Conservation (phyloP, 257 asterid species). For the Capsicum pubescens region DNA sequence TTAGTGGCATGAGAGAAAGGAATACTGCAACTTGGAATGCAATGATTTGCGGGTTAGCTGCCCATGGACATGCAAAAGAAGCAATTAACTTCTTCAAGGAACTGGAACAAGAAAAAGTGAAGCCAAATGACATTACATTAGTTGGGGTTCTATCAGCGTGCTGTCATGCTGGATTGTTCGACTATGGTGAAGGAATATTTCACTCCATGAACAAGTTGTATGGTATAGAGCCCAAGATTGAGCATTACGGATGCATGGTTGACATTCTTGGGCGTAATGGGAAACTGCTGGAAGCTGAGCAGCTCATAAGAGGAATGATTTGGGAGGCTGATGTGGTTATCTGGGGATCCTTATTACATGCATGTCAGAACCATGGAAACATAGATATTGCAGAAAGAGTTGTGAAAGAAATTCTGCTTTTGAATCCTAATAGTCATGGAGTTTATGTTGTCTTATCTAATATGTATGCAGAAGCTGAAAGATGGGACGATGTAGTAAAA, state of each 20-base stretch:
- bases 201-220: constrained; percentile 59
- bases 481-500: constrained; percentile 78
- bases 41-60: constrained; percentile 79
- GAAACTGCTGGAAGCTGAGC: constrained; percentile 74
- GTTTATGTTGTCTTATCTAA: constrained; percentile 79
- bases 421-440: constrained; percentile 77
- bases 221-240: constrained; percentile 65
- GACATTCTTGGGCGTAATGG: constrained; percentile 83
- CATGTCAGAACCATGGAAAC: constrained; percentile 64
- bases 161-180: constrained; percentile 77
- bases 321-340: constrained; percentile 78
- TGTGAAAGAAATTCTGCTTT: constrained; percentile 59
- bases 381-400: constrained; percentile 80
- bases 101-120: constrained; percentile 50
- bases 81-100: constrained; percentile 58
- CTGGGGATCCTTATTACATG: constrained; percentile 84
- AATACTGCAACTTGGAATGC: constrained; percentile 87
- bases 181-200: constrained; percentile 61
- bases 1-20: constrained; percentile 54
- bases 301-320: constrained; percentile 66
- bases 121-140: constrained; percentile 69
- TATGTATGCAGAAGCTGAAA: constrained; percentile 83
- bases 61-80: constrained; percentile 74
- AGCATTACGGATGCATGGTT: constrained; percentile 89
- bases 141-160: constrained; percentile 85